These are phyloP conservation scores for Suhomyces yuchorum DNA, from an alignment of 1,139 yeast genomes.

Conservation along the genomic window DNA sequence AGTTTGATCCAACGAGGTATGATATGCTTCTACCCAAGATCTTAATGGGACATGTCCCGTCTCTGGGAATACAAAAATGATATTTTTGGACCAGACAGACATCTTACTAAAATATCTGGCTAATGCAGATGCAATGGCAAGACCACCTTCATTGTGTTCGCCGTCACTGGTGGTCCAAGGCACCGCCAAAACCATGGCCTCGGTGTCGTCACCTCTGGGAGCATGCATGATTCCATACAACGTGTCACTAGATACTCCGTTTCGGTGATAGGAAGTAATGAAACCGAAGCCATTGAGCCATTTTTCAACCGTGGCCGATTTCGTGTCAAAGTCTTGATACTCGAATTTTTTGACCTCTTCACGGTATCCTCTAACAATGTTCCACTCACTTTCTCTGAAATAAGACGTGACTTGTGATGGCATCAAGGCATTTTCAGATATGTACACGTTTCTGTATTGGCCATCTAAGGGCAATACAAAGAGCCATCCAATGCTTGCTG, in stretches of 20 bases:
- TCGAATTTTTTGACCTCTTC: conserved; percentile 52
- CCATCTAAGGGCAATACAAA: conserved; percentile 77
- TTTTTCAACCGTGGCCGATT: conserved; percentile 48
- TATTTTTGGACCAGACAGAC: conserved; percentile 95
- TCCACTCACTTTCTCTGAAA: conserved; percentile 95
- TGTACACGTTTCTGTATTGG: conserved; percentile 78
- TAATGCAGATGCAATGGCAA: conserved; percentile 69
- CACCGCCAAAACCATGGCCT: conserved; percentile 87
- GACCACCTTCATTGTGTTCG: conserved; percentile 75
- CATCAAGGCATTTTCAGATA: conserved; percentile 94
- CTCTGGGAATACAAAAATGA: conserved; percentile 80
- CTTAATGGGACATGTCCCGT: conserved; percentile 71
- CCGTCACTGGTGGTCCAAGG: conserved; percentile 75
- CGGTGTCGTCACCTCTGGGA: conserved; percentile 95
- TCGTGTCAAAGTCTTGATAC: conserved; percentile 30
- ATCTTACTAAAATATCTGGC: conserved; percentile 79
- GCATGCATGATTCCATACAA: conserved; percentile 87
- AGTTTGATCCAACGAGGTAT: conserved; percentile 77
- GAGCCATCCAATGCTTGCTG: conserved; percentile 69
- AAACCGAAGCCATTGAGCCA: conserved; percentile 79
- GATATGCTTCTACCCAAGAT: conserved; percentile 94
- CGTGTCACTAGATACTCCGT: conserved; percentile 41
- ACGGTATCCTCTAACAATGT: conserved; percentile 82
- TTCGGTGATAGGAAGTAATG: conserved; percentile 55
- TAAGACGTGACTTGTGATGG: conserved; percentile 94